phyloP scores from a whole-genome alignment of 108 stramenopile species.

The Conticribra weissflogii region DNA sequence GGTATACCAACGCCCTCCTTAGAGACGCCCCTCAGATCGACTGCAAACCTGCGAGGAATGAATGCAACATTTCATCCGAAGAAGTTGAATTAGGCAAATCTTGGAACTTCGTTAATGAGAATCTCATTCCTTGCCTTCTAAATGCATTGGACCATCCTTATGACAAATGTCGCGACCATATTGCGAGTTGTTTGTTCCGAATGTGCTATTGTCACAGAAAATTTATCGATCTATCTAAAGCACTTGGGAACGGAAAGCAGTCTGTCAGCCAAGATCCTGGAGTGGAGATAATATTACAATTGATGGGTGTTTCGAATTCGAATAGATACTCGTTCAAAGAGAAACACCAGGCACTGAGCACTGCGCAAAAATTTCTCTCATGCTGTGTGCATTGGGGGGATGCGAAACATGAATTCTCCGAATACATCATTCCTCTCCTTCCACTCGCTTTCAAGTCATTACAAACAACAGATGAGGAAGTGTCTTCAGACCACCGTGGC shows the following conservation, averaged over 20 bases:
- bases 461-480: constrained; percentile 60
- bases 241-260: constrained; percentile 19
- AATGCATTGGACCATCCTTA: constrained; percentile 87
- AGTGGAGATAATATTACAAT: constrained; percentile 60
- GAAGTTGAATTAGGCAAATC: constrained; percentile 48
- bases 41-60: background rate
- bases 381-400: constrained; percentile 87
- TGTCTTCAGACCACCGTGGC: constrained; percentile 66
- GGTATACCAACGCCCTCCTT: constrained; percentile 35
- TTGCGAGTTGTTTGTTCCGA: constrained; percentile 78
- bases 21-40: constrained; percentile 9
- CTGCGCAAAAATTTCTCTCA: constrained; percentile 80
- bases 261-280: constrained; percentile 54
- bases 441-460: constrained; percentile 80
- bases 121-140: constrained; percentile 64
- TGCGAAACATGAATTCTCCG: constrained; percentile 77
- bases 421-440: constrained; percentile 77
- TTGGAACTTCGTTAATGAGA: constrained; percentile 68
- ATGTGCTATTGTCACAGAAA: constrained; percentile 82
- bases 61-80: constrained; percentile 9
- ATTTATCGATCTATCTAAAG: constrained; percentile 36
- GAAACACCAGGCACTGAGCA: constrained; percentile 73
- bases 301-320: constrained; percentile 44
- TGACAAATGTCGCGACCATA: constrained; percentile 87
- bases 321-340: constrained; percentile 59